Evolutionary conservation across 495 filamentous ascomycete species (phyloP), one percentile per base, ranked within the genome.

Genomic region (Hypoxylon subgilvum): DNA sequence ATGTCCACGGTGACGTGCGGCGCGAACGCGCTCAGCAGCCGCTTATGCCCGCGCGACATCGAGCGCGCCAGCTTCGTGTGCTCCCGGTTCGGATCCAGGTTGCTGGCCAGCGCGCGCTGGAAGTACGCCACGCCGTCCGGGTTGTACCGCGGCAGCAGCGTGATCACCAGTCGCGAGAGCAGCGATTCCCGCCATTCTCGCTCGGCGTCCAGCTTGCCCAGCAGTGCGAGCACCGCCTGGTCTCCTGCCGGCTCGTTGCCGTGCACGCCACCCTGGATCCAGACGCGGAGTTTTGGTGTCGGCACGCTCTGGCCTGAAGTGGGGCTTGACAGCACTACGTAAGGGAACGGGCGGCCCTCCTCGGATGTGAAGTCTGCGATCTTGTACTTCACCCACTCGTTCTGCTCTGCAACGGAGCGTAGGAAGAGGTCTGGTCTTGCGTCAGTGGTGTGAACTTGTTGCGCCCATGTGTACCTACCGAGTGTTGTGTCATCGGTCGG

Each of bases 81-180:
- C 27, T 73, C 70, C 9, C 70, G 66, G 39, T 73, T 73, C 4
- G 69, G 69, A 25, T 73, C 69, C 3, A 71, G 46, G 61, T 71
- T 72, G 19, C 68, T 67, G 7, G 70, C 70, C 1, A 72, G 57
- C 5, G 50, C 54, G 31, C 70, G 66, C 57, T 72, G 70, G 47
- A 69, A 69, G 42, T 69, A 72, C 25, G 58, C 59, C 7, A 57
- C 67, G 40, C 67, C 67, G 41, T 69, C 67, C 1, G 65, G 61
- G 30, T 69, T 69, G 28, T 68, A 68, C 14, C 67, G 64, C 12
- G 67, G 67, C 19, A 69, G 52, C 12, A 69, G 48, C 16, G 63
- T n/a, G 13, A 69, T 56, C 4, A 65, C 61, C 32, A 68, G 16
- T 7, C 28, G 54, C 10, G 51, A 28, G 4, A 69, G 63, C 18